Percentiles rank a stretch among this genome's conserved stretches.
Conservation (phyloP, 2,329 filamentous ascomycete genomes). For the Alternaria postmessia region DNA sequence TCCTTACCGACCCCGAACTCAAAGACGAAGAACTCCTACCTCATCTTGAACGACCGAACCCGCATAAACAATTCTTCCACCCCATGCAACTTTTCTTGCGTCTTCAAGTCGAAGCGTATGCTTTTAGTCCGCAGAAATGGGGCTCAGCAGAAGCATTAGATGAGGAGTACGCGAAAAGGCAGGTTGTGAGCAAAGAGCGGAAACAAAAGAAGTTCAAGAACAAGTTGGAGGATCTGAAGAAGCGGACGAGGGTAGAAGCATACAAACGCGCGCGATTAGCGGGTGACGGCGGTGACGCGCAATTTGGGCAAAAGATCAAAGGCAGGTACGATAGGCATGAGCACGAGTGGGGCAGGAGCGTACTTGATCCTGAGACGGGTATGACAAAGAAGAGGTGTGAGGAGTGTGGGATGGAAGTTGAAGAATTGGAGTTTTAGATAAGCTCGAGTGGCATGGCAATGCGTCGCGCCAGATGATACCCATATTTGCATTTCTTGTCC, state of each 20-base stretch:
- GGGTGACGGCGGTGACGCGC: slow-evolving; percentile 52
- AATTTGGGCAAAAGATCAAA: slow-evolving; percentile 80
- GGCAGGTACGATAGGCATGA: slow-evolving; percentile 74
- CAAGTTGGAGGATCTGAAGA: slow-evolving; percentile 89
- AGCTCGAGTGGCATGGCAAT: not conserved
- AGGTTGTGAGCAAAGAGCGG: slow-evolving; percentile 79
- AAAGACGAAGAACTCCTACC: slow-evolving; percentile 86
- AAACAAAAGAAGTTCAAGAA: slow-evolving; percentile 93
- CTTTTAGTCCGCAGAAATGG: slow-evolving; percentile 84
- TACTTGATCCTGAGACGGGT: slow-evolving; percentile 70
- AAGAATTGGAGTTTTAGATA: slow-evolving; percentile 67
- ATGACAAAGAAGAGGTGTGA: slow-evolving; percentile 79
- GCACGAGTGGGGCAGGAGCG: slow-evolving; percentile 79
- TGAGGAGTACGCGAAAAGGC: slow-evolving; percentile 83
- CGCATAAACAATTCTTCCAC: slow-evolving; percentile 95
- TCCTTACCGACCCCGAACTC: slow-evolving; percentile 94
- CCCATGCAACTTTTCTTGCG: slow-evolving; percentile 98
- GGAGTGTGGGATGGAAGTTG: slow-evolving; percentile 72
- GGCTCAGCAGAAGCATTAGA: slow-evolving; percentile 85
- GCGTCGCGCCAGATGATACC: not conserved
- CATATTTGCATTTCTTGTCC: not conserved
- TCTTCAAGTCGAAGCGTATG: slow-evolving; percentile 93
- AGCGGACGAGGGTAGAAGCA: slow-evolving; percentile 89
- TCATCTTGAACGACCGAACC: slow-evolving; percentile 88
- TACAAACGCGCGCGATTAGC: slow-evolving; percentile 68